Conservation (phyloP, 2,329 filamentous ascomycete species). For the Colletotrichum sp. region DNA sequence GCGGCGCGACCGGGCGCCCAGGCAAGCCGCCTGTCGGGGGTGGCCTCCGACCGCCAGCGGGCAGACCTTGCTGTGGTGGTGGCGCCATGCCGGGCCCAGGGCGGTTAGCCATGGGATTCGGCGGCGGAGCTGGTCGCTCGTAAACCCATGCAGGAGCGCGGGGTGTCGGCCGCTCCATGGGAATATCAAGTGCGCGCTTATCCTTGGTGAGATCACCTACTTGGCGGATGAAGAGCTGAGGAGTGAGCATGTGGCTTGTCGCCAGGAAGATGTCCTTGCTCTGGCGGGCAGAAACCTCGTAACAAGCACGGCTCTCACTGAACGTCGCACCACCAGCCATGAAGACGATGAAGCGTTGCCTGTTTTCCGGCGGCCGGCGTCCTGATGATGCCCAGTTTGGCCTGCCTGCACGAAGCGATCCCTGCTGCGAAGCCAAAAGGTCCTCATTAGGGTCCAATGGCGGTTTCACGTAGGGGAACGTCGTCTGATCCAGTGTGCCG, state of each 20-base stretch:
- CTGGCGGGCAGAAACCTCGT: constrained; percentile 77
- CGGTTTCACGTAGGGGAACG: constrained; percentile 77
- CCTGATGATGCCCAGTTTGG: constrained; percentile 94
- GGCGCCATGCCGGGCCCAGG: constrained; percentile 30
- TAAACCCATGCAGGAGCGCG: constrained; percentile 87
- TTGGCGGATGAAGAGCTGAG: constrained; percentile 82
- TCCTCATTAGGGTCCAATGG: constrained; percentile 69
- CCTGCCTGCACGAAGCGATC: constrained; percentile 87
- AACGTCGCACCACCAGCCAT: constrained; percentile 96
- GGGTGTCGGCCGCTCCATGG: constrained; percentile 79
- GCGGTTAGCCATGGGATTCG: constrained; percentile 39
- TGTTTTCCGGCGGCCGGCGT: constrained; percentile 74
- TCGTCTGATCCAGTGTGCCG: constrained; percentile 68
- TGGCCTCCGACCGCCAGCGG: constrained; percentile 29
- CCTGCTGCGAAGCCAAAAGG: constrained; percentile 60
- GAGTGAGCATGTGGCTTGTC: constrained; percentile 92
- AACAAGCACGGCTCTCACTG: constrained; percentile 87
- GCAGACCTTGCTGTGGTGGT: constrained; percentile 16
- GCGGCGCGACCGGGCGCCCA: constrained; percentile 44
- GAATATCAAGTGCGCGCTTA: constrained; percentile 78
- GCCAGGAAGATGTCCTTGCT: constrained; percentile 86
- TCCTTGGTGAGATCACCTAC: constrained; percentile 79
- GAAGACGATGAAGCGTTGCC: constrained; percentile 90
- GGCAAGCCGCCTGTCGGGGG: constrained; percentile 36
- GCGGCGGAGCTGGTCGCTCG: constrained; percentile 68